Evolutionary conservation across 257 asterid species (phyloP).

Genomic region (Mitragyna speciosa): DNA sequence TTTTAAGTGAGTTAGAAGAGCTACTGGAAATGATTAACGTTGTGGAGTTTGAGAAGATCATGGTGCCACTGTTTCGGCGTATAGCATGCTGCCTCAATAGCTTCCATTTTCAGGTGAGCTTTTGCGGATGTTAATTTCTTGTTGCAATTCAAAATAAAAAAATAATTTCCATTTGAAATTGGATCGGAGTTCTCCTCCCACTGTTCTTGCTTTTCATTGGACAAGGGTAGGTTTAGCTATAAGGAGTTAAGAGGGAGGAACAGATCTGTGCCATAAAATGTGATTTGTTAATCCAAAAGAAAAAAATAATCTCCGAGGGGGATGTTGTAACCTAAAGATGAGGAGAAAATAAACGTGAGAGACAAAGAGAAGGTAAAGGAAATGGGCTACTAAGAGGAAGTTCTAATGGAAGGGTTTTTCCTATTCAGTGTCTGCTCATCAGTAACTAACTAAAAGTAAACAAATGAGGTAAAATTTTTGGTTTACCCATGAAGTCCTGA

Average conservation of each 20-base stretch:
- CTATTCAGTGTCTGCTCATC: neutral
- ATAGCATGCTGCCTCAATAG: constrained; percentile 43
- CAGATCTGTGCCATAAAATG: neutral
- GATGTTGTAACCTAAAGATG: neutral
- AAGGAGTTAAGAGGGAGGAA: neutral
- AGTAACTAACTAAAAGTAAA: neutral
- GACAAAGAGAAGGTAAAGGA: neutral
- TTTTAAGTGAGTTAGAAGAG: constrained; percentile 49
- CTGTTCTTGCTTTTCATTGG: neutral
- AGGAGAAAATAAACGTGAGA: neutral
- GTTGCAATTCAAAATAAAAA: neutral
- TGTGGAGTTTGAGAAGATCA: constrained; percentile 43
- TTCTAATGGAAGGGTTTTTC: neutral
- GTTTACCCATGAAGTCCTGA: neutral
- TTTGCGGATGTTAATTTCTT: neutral
- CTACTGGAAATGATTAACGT: constrained; percentile 41
- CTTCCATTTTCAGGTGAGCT: constrained; percentile 46
- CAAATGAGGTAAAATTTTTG: neutral
- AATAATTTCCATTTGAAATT: neutral
- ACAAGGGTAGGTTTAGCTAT: neutral
- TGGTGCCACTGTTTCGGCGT: constrained; percentile 45
- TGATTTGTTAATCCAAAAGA: neutral
- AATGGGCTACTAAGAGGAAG: neutral
- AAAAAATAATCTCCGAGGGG: neutral
- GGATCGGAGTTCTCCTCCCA: neutral